Conservation (phyloP, 371 early-diverging fungal species). For the Mortierella sp. region DNA sequence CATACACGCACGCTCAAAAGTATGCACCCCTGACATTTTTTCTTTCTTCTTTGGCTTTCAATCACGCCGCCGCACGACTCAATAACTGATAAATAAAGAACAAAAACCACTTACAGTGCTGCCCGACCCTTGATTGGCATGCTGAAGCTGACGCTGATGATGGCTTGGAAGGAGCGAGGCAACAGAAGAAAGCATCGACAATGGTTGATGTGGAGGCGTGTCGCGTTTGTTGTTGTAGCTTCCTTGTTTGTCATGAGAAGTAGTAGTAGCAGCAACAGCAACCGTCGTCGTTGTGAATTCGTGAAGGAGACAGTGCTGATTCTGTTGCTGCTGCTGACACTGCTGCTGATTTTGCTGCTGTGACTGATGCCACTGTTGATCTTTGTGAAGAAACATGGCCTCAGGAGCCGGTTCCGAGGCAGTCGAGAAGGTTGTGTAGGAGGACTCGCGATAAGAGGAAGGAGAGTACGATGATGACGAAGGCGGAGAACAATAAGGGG, state of each 20-base stretch:
- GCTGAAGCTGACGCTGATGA: neutral
- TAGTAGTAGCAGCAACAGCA: neutral
- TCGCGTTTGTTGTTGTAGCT: neutral
- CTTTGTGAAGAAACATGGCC: neutral
- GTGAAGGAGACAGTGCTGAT: neutral
- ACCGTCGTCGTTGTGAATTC: neutral
- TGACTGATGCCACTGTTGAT: neutral
- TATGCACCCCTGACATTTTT: neutral
- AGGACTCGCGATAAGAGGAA: neutral
- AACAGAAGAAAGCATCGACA: conserved; percentile 4
- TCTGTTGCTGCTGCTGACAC: neutral
- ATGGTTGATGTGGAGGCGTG: conserved; percentile 3
- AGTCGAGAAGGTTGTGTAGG: neutral
- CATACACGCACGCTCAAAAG: neutral
- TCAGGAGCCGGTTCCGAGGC: neutral
- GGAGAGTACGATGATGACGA: conserved; percentile 1
- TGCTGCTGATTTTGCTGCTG: neutral
- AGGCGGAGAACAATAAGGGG: neutral
- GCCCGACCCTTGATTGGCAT: neutral
- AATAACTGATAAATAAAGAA: neutral
- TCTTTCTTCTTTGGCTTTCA: neutral
- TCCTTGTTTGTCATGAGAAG: neutral
- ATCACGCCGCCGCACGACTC: neutral
- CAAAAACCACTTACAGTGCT: neutral
- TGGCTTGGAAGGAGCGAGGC: neutral